Base-by-base conservation (phyloP, 2,329 filamentous ascomycete genomes). In the Albophoma yamanashiensis region DNA sequence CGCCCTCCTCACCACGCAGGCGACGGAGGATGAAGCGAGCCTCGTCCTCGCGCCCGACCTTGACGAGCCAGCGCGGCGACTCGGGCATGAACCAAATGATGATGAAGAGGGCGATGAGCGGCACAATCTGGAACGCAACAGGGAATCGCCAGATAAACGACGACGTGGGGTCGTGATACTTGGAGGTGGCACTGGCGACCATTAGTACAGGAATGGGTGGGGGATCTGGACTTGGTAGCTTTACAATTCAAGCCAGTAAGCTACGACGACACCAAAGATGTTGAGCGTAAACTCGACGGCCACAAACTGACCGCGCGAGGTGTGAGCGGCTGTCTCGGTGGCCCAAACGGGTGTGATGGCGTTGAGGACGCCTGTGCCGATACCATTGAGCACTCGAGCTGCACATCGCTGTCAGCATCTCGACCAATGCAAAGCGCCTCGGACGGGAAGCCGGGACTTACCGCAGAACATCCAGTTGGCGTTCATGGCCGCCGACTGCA, bases 281-380 rank as follows among this genome's bases (percentile, higher is more conserved):
- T 90, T 91, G 11, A 89, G 71, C 0, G 86, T 89, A 63, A 91
- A 90, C 66, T 90, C 87, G 59, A 89, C 85, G 12, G 86, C 84
- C 60, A 90, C 83, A 63, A 89, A 88, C 56, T 85, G 80, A 7
- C 88, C 88, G 47, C 88, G 81, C 2, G 82, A 85, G 0, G 81
- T 88, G 66, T 89, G 84, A 45, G 87, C 82, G 0, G 85, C 83
- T 0, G 84, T 87, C 70, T 89, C 88, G 0, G 87, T 87, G 0
- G 86, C 85, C 85, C 85, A 89, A 4, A 89, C 86, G 0, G 87
- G 87, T 0, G 87, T 82, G 63, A 89, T 89, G 9, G 85, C 82
- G 66, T 89, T 90, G 42, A 89, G 70, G 57, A 89, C 83, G 31
- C 88, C 88, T 2, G 86, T 89, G 4, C 87, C 87, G 55, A 86